Conservation (phyloP, 2,329 filamentous ascomycete genomes). For the Knufia petricola region DNA sequence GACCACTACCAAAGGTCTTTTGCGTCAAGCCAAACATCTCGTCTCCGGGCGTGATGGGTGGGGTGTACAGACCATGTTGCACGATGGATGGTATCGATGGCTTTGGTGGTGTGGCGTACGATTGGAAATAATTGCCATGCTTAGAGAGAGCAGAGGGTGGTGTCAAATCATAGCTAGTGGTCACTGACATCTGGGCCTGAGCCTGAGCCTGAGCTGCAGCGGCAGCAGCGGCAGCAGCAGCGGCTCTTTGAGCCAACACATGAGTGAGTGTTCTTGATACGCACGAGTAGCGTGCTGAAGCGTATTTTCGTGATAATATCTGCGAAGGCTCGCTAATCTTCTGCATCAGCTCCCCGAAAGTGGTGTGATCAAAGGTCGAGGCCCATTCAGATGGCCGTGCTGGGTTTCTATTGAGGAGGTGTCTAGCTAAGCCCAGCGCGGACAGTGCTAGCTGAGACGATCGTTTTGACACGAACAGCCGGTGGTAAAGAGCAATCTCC, state of each 20-base stretch:
- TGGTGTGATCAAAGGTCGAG: slow-evolving; percentile 41
- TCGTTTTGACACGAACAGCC: slow-evolving; percentile 87
- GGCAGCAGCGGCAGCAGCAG: slow-evolving; percentile 35
- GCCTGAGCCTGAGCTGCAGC: no score
- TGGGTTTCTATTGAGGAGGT: slow-evolving; percentile 73
- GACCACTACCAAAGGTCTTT: slow-evolving; percentile 26
- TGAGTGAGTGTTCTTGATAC: slow-evolving; percentile 56
- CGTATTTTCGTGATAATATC: slow-evolving; percentile 59
- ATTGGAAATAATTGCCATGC: slow-evolving; percentile 18
- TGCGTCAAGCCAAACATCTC: slow-evolving; percentile 29
- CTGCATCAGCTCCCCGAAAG: slow-evolving; percentile 53
- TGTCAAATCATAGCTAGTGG: slow-evolving; percentile 25
- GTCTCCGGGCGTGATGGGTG: slow-evolving; percentile 39
- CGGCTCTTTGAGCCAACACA: slow-evolving; percentile 56
- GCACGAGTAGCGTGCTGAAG: slow-evolving; percentile 53
- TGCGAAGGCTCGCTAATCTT: slow-evolving; percentile 58
- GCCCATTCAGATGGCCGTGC: slow-evolving; percentile 67
- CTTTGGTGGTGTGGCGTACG: slow-evolving; percentile 22
- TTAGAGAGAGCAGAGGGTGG: slow-evolving; percentile 25
- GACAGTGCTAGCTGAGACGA: slow-evolving; percentile 85
- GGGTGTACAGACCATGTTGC: slow-evolving; percentile 37
- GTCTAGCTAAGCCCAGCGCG: slow-evolving; percentile 74
- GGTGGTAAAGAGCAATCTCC: slow-evolving; percentile 91
- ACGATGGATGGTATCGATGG: slow-evolving; percentile 16
- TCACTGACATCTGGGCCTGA: slow-evolving; percentile 28